These are phyloP conservation scores for Panaeolus papilionaceus DNA, from an alignment of 768 basidiomycete species.

Conservation along the genomic window DNA sequence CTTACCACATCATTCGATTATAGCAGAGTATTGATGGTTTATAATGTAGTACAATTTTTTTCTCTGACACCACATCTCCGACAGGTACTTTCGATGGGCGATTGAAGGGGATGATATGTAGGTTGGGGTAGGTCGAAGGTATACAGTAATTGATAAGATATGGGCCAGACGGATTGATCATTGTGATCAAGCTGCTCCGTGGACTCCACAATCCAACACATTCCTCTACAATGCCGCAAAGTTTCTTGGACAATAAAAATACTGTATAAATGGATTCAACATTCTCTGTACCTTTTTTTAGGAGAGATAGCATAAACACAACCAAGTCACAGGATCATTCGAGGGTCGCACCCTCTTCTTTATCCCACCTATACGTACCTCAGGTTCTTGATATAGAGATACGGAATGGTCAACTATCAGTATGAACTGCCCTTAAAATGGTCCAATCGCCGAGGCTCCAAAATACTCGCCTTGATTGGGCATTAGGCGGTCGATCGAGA, in stretches of 20 bases:
- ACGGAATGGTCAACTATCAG: no score
- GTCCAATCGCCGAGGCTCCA: background rate
- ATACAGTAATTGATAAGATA: no score
- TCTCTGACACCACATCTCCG: no score
- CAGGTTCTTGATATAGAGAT: background rate
- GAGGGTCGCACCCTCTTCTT: background rate
- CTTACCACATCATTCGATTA: no score
- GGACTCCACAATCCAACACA: no score
- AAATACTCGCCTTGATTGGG: background rate
- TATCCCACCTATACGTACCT: background rate
- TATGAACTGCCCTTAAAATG: background rate
- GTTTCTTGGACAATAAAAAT: background rate
- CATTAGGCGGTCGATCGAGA: background rate
- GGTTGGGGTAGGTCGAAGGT: no score
- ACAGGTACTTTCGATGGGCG: no score
- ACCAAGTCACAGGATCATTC: background rate
- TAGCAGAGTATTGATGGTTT: background rate
- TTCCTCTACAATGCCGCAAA: no score
- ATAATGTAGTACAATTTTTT: no score
- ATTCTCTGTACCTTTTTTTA: background rate
- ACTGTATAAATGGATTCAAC: background rate
- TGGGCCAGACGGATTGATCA: no score
- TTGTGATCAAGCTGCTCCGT: no score
- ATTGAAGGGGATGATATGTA: no score
- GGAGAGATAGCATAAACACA: background rate